Evolutionary conservation across 441 rosid genomes (phyloP).

Genomic region (Sinapis alba): DNA sequence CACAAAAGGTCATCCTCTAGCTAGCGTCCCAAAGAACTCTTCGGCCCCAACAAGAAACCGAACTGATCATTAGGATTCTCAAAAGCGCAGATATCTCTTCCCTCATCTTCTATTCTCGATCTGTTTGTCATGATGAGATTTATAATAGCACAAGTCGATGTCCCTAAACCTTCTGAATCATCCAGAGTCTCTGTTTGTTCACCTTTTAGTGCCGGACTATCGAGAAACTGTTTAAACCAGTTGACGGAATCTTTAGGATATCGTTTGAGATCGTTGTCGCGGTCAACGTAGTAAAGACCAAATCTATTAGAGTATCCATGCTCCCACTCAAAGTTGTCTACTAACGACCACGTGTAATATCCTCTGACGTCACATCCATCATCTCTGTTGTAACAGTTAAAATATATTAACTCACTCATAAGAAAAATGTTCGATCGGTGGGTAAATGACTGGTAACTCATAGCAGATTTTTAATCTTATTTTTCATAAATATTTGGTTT

Average conservation of each 20-base stretch:
- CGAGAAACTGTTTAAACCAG: constrained; percentile 50
- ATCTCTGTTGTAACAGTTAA: constrained; percentile 14
- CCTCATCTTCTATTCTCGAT: constrained; percentile 21
- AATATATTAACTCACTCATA: neutral
- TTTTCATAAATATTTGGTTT: neutral
- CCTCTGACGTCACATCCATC: constrained; percentile 46
- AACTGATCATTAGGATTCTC: constrained; percentile 9
- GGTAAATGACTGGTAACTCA: neutral
- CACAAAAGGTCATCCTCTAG: neutral
- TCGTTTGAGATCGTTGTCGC: constrained; percentile 40
- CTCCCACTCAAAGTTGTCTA: constrained; percentile 57
- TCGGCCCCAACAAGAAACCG: neutral
- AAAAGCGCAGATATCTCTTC: constrained; percentile 1
- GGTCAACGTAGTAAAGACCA: constrained; percentile 55
- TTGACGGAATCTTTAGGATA: constrained; percentile 47
- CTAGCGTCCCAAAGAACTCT: neutral
- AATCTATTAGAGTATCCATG: constrained; percentile 47
- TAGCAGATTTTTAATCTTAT: neutral
- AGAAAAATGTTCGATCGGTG: neutral
- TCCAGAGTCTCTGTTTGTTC: constrained; percentile 4
- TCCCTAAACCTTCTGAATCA: constrained; percentile 18
- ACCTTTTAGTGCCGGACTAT: constrained; percentile 3
- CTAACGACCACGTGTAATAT: constrained; percentile 50
- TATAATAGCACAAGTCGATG: constrained; percentile 11
- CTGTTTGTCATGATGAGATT: neutral